Conservation (phyloP, 2,329 filamentous ascomycete genomes). For the Pseudogymnoascus sp. region DNA sequence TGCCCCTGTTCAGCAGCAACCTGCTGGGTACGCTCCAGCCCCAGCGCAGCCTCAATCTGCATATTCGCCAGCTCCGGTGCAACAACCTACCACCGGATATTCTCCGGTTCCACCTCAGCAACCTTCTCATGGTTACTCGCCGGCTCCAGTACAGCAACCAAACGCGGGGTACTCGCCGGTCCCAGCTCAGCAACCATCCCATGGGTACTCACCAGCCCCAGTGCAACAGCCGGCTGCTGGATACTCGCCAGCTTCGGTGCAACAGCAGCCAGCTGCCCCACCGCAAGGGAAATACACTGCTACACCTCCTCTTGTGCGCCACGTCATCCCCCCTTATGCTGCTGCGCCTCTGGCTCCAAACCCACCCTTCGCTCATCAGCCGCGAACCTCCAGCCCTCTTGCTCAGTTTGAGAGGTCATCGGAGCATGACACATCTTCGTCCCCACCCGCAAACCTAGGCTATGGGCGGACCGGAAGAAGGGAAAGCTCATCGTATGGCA, state of each 20-base stretch:
- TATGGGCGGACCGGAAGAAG: background rate
- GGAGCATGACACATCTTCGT: slow-evolving; percentile 19
- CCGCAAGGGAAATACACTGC: slow-evolving; percentile 29
- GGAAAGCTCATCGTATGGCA: slow-evolving; percentile 20
- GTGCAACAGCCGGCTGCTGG: slow-evolving; percentile 13
- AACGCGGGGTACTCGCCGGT: slow-evolving; percentile 55
- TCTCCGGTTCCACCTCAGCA: background rate
- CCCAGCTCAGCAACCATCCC: slow-evolving; percentile 33
- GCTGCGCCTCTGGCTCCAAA: slow-evolving; percentile 38
- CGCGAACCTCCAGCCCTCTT: slow-evolving; percentile 58
- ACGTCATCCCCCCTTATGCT: slow-evolving; percentile 27
- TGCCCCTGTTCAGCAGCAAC: slow-evolving; percentile 12
- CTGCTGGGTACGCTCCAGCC: slow-evolving; percentile 14
- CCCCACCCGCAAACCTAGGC: background rate
- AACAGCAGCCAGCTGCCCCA: slow-evolving; percentile 26
- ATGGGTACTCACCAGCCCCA: background rate
- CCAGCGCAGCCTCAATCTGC: slow-evolving; percentile 35
- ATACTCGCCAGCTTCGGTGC: slow-evolving; percentile 16
- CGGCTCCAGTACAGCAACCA: slow-evolving; percentile 27
- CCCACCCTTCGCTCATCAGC: slow-evolving; percentile 49
- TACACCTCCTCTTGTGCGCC: slow-evolving; percentile 27
- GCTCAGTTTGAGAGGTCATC: slow-evolving; percentile 51
- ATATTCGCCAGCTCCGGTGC: slow-evolving; percentile 53
- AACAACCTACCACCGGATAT: slow-evolving; percentile 25
- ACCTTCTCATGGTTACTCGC: slow-evolving; percentile 16